Percentiles rank a stretch among this genome's conserved stretches.
These are phyloP conservation scores for Plasmodium falciparum DNA, from an alignment of 169 alveolate genomes.

Conservation along the genomic window DNA sequence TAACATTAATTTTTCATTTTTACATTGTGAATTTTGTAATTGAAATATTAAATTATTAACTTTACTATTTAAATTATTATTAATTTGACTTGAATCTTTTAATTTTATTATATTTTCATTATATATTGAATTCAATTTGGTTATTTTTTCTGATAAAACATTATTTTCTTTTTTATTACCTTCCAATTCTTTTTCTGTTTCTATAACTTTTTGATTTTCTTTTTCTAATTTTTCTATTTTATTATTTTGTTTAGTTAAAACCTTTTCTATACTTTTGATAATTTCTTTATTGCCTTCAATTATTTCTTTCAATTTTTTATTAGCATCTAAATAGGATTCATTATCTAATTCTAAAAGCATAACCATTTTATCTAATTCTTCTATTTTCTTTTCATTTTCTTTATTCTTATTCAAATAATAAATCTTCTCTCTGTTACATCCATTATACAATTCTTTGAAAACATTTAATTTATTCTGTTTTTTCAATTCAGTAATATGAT, in stretches of 20 bases:
- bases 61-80: constrained; percentile 58
- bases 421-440: constrained; percentile 50
- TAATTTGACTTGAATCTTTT: constrained; percentile 36
- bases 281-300: constrained; percentile 68
- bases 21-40: constrained; percentile 58
- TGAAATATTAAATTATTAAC: constrained; percentile 51
- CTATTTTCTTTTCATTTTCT: constrained; percentile 74
- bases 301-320: constrained; percentile 60
- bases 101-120: constrained; percentile 50
- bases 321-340: constrained; percentile 49
- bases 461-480: constrained; percentile 58
- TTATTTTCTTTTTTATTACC: constrained; percentile 64
- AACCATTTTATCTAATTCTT: constrained; percentile 64
- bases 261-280: constrained; percentile 50
- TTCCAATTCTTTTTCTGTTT: constrained; percentile 49
- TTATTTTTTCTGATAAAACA: constrained; percentile 39
- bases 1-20: constrained; percentile 61
- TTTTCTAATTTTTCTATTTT: constrained; percentile 72
- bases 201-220: constrained; percentile 49
- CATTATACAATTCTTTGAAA: constrained; percentile 47
- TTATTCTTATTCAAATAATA: constrained; percentile 44
- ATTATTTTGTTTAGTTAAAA: constrained; percentile 46
- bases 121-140: constrained; percentile 34
- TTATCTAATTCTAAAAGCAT: constrained; percentile 68
- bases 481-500: constrained; percentile 48